phyloP scores from a whole-genome alignment of 2,329 filamentous ascomycete genomes.

The Apiospora malaysiana region DNA sequence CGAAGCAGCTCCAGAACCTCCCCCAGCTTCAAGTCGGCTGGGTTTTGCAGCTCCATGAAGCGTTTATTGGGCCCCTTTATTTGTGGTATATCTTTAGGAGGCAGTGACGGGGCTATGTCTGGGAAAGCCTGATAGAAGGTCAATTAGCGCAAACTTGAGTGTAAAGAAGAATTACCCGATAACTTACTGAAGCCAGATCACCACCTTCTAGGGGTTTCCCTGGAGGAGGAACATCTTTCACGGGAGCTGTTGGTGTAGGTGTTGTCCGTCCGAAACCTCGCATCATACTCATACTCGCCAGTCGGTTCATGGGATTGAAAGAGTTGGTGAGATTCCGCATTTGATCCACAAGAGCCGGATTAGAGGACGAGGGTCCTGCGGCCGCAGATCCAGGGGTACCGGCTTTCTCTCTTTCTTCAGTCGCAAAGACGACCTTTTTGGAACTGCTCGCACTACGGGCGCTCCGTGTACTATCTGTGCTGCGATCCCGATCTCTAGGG shows the following conservation, averaged over 20 bases:
- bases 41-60: constrained; percentile 75
- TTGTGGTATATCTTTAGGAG: constrained; percentile 60
- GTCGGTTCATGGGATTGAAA: constrained; percentile 81
- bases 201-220: constrained; percentile 54
- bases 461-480: constrained; percentile 74
- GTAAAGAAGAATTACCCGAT: neutral
- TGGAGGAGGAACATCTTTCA: constrained; percentile 38
- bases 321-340: constrained; percentile 81
- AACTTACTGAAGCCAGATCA: constrained; percentile 62
- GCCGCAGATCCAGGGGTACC: constrained; percentile 38
- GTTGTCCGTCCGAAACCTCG: constrained; percentile 72
- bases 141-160: neutral
- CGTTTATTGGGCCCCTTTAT: constrained; percentile 71
- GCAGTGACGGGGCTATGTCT: constrained; percentile 60
- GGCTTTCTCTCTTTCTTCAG: constrained; percentile 51
- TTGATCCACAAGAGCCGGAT: constrained; percentile 75
- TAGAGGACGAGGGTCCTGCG: constrained; percentile 40
- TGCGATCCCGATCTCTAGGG: constrained; percentile 65
- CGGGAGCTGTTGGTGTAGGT: constrained; percentile 47
- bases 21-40: constrained; percentile 72
- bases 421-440: constrained; percentile 60
- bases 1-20: constrained; percentile 75
- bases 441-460: constrained; percentile 63
- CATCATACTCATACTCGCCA: constrained; percentile 76
- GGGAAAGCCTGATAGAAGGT: constrained; percentile 59